Conservation (phyloP, 208 protist genomes). For the Crithidia bombi region DNA sequence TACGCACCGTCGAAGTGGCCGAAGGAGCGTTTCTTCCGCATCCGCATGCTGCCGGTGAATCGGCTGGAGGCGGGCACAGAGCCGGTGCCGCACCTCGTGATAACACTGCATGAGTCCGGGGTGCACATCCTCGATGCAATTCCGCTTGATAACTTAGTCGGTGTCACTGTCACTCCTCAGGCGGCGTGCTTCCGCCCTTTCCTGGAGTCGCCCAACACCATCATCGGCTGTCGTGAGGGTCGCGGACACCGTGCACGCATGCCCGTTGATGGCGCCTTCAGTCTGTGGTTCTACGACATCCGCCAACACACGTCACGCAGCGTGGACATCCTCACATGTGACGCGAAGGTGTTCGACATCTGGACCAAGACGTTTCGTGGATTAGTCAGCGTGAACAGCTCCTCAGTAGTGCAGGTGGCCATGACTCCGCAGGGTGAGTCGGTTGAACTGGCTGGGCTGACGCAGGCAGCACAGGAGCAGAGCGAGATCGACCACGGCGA, state of each 20-base stretch:
- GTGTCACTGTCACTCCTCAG: constrained; percentile 50
- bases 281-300: constrained; percentile 73
- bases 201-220: constrained; percentile 42
- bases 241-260: constrained; percentile 62
- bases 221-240: constrained; percentile 66
- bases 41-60: constrained; percentile 68
- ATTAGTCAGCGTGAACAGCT: constrained; percentile 83
- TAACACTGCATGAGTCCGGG: constrained; percentile 57
- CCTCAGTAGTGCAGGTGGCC: constrained; percentile 65
- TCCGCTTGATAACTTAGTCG: constrained; percentile 70
- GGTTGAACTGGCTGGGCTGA: constrained; percentile 33
- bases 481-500: constrained; percentile 24
- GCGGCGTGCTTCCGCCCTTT: constrained; percentile 60
- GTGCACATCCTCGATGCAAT: constrained; percentile 60
- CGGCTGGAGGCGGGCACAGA: constrained; percentile 28
- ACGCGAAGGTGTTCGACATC: constrained; percentile 70
- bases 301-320: constrained; percentile 33
- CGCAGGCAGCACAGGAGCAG: constrained; percentile 45
- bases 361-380: constrained; percentile 81
- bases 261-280: constrained; percentile 65
- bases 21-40: constrained; percentile 75
- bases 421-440: constrained; percentile 36
- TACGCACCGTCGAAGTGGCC: constrained; percentile 59
- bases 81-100: constrained; percentile 57
- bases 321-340: constrained; percentile 73